Evolutionary conservation across 495 filamentous ascomycete species (phyloP).

Genomic region (Talaromyces stipitatus): DNA sequence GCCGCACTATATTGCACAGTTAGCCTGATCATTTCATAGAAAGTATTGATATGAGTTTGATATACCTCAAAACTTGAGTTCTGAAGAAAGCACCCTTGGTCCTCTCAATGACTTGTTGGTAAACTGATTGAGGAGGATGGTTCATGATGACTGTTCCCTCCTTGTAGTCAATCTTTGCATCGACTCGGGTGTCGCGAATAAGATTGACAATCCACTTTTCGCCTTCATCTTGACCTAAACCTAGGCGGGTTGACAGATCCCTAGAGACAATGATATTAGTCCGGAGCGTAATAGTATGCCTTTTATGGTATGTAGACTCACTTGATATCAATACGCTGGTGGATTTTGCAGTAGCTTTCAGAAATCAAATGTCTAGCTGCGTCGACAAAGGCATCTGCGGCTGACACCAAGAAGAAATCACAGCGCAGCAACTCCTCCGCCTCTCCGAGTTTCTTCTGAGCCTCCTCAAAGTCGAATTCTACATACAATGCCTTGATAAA

Average conservation of each 20-base stretch:
- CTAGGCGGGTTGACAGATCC: slow-evolving; percentile 83
- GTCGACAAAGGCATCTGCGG: slow-evolving; percentile 87
- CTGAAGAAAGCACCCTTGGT: slow-evolving; percentile 94
- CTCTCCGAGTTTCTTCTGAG: slow-evolving; percentile 81
- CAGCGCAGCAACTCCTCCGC: slow-evolving; percentile 86
- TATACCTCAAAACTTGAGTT: slow-evolving; percentile 62
- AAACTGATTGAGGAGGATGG: slow-evolving; percentile 94
- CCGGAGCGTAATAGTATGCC: neutral
- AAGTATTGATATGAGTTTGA: slow-evolving; percentile 2
- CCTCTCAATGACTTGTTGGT: slow-evolving; percentile 97
- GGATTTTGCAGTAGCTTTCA: slow-evolving; percentile 99
- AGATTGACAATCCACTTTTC: slow-evolving; percentile 99
- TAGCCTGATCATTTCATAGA: slow-evolving; percentile 3
- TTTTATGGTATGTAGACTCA: slow-evolving; percentile 24
- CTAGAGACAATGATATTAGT: slow-evolving; percentile 27
- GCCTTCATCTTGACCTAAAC: slow-evolving; percentile 84
- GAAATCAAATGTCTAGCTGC: slow-evolving; percentile 92
- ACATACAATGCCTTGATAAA: slow-evolving; percentile 95
- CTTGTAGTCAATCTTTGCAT: slow-evolving; percentile 98
- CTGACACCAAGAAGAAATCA: slow-evolving; percentile 89
- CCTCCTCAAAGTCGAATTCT: slow-evolving; percentile 98
- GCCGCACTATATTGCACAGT: slow-evolving; percentile 25
- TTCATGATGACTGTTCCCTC: slow-evolving; percentile 99
- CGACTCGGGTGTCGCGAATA: slow-evolving; percentile 92
- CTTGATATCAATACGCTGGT: slow-evolving; percentile 95